Evolutionary conservation across 257 asterid species (phyloP).

Genomic region (Catharanthus roseus): DNA sequence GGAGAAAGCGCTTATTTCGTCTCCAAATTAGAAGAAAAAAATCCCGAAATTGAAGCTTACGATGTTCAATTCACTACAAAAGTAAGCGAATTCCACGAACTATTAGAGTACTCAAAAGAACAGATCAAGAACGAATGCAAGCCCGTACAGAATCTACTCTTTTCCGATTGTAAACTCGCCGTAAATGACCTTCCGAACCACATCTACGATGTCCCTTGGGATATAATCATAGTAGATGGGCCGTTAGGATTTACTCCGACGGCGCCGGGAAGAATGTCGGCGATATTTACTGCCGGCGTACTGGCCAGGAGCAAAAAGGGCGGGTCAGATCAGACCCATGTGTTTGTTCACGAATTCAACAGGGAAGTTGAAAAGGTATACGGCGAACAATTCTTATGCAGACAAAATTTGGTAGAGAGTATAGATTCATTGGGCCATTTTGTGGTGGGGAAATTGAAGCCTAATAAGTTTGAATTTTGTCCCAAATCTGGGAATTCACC

Average conservation of each 20-base stretch:
- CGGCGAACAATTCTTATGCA: constrained; percentile 66
- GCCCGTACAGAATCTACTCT: constrained; percentile 77
- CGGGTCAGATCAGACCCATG: constrained; percentile 49
- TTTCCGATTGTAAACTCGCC: constrained; percentile 73
- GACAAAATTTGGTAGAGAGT: constrained; percentile 41
- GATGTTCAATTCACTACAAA: constrained; percentile 64
- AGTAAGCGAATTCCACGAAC: constrained; percentile 53
- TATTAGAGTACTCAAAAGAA: constrained; percentile 40
- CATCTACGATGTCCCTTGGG: constrained; percentile 87
- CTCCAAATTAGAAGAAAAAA: constrained; percentile 42
- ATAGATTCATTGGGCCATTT: constrained; percentile 61
- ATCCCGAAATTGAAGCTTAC: constrained; percentile 69
- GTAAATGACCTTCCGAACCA: constrained; percentile 79
- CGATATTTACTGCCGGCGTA: constrained; percentile 75
- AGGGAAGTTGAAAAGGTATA: constrained; percentile 58
- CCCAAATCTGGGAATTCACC: constrained; percentile 23
- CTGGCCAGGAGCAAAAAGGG: constrained; percentile 64
- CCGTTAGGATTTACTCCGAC: constrained; percentile 55
- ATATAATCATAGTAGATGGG: constrained; percentile 63
- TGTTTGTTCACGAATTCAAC: constrained; percentile 59
- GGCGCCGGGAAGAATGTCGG: constrained; percentile 72
- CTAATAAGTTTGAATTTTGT: constrained; percentile 37
- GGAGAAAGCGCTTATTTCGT: constrained; percentile 55
- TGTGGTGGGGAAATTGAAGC: constrained; percentile 42
- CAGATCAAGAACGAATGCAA: constrained; percentile 19